These are phyloP conservation scores for Coemansia sp. DNA, from an alignment of 192 early-diverging fungal species.

Conservation along the genomic window DNA sequence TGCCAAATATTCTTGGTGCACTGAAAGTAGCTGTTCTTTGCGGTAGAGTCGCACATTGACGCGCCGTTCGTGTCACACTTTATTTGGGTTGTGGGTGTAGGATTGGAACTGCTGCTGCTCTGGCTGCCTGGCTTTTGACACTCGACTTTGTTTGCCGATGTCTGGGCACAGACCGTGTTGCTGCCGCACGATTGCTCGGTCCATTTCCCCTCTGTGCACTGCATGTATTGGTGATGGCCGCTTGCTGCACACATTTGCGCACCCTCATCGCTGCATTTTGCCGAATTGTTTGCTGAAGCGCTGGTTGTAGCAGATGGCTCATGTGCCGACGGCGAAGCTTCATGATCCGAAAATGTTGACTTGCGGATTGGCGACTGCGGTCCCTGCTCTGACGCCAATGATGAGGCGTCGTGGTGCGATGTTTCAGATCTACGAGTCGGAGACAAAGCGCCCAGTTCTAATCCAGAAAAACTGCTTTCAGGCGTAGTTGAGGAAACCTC, in stretches of 20 bases:
- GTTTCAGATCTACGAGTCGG: neutral
- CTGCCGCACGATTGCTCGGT: constrained; percentile 4
- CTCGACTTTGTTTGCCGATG: neutral
- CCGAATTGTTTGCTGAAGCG: neutral
- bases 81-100: neutral
- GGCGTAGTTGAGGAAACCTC: no score
- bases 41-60: constrained; percentile 30
- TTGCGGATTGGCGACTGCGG: neutral
- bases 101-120: neutral
- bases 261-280: neutral
- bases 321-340: neutral
- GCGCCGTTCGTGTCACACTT: constrained; percentile 24
- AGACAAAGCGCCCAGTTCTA: neutral
- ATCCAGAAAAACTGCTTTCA: no score
- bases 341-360: neutral
- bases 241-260: constrained; percentile 10
- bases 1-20: constrained; percentile 35
- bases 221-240: neutral
- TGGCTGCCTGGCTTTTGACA: neutral
- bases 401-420: neutral
- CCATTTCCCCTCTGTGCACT: constrained; percentile 4
- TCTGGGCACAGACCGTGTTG: constrained; percentile 5
- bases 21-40: constrained; percentile 21
- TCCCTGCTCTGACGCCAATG: neutral
- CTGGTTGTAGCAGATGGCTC: neutral